phyloP scores from a whole-genome alignment of 768 basidiomycete species.

The Pholiota molesta region DNA sequence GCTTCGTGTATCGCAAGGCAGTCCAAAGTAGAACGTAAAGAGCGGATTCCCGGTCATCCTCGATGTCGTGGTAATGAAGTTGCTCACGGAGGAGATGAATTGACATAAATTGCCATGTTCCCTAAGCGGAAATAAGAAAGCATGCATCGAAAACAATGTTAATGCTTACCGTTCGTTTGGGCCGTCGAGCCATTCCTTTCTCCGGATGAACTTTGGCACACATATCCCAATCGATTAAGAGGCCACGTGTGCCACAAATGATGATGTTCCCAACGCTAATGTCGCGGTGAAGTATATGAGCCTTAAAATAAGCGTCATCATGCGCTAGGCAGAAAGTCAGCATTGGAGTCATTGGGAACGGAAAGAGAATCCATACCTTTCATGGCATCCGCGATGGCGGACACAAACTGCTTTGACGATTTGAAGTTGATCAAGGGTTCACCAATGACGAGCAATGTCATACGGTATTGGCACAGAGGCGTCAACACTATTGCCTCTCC shows the following conservation, averaged over 20 bases:
- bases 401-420: conserved; percentile 17
- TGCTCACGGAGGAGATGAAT: too few species aligned
- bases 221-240: background rate
- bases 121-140: background rate
- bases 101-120: background rate
- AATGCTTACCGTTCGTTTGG: background rate
- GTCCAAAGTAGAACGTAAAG: background rate
- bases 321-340: background rate
- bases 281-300: background rate
- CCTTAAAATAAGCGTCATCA: background rate
- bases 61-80: background rate
- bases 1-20: background rate
- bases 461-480: conserved; percentile 8
- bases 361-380: background rate
- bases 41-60: background rate
- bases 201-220: background rate
- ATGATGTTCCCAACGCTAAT: background rate
- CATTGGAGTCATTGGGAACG: too few species aligned
- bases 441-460: conserved; percentile 7
- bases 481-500: too few species aligned
- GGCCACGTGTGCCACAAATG: background rate
- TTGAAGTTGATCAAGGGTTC: background rate
- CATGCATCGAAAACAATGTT: background rate
- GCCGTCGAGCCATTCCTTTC: background rate
- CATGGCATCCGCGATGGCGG: conserved; percentile 21